These are phyloP conservation scores for Nigrograna mackinnonii DNA, from an alignment of 2,329 filamentous ascomycete species.

Conservation along the genomic window DNA sequence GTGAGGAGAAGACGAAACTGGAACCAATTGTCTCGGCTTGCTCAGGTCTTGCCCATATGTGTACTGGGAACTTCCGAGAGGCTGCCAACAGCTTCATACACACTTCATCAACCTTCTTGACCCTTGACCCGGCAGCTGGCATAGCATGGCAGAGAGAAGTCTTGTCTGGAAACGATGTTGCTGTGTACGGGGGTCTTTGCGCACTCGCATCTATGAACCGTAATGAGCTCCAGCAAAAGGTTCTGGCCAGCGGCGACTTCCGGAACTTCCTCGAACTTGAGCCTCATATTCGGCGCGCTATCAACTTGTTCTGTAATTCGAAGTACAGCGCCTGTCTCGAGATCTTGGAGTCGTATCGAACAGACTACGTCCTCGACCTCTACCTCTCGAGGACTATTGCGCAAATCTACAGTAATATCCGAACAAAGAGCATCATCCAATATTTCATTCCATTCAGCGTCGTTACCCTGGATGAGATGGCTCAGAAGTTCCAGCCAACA, in stretches of 20 bases:
- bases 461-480: constrained; percentile 79
- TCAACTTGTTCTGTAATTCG: constrained; percentile 85
- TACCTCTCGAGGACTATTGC: constrained; percentile 77
- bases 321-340: constrained; percentile 85
- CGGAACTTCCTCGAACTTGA: constrained; percentile 89
- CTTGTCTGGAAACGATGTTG: constrained; percentile 83
- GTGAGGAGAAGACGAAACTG: constrained; percentile 61
- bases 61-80: constrained; percentile 60
- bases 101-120: constrained; percentile 57
- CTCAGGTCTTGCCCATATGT: constrained; percentile 65
- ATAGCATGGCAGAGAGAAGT: constrained; percentile 69
- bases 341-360: constrained; percentile 78
- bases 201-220: constrained; percentile 90
- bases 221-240: constrained; percentile 70
- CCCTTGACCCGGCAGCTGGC: constrained; percentile 46
- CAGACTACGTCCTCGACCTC: constrained; percentile 89
- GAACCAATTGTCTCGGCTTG: constrained; percentile 68
- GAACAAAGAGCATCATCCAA: constrained; percentile 89
- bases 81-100: constrained; percentile 74
- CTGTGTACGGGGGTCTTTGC: constrained; percentile 87
- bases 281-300: constrained; percentile 89
- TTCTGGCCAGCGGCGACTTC: constrained; percentile 86
- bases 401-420: constrained; percentile 72
- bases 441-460: constrained; percentile 90
- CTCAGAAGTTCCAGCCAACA: constrained; percentile 71